phyloP scores from a whole-genome alignment of 73 alveolate species.

The Symbiodinium pilosum region DNA sequence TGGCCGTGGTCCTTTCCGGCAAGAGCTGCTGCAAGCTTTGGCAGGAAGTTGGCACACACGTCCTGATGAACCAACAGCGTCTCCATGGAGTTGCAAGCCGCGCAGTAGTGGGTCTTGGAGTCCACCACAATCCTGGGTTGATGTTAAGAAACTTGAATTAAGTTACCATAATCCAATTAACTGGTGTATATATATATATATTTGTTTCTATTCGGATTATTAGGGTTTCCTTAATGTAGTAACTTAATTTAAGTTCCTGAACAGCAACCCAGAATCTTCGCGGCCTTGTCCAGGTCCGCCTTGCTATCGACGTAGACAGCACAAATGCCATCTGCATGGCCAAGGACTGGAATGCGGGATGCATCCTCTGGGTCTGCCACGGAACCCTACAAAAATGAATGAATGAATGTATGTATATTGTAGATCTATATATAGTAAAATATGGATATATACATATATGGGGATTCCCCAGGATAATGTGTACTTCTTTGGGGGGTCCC shows the following conservation, averaged over 20 bases:
- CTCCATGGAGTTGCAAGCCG: conserved; percentile 87
- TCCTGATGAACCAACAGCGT: conserved; percentile 50
- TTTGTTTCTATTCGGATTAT: too few species aligned
- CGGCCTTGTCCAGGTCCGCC: conserved; percentile 76
- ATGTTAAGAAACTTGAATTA: too few species aligned
- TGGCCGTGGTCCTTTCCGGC: too few species aligned
- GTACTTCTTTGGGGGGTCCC: not conserved
- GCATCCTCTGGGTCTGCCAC: conserved; percentile 18
- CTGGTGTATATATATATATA: too few species aligned
- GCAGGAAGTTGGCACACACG: conserved; percentile 17
- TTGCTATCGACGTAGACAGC: conserved; percentile 68
- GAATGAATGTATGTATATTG: too few species aligned
- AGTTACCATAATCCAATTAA: too few species aligned
- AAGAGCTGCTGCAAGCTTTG: conserved; percentile 32
- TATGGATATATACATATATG: too few species aligned
- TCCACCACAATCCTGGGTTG: conserved; percentile 78
- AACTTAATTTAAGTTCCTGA: too few species aligned
- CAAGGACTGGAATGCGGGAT: conserved; percentile 68
- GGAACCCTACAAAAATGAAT: not conserved
- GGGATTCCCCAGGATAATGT: not conserved
- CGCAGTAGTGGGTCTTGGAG: conserved; percentile 77
- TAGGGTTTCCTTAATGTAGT: too few species aligned
- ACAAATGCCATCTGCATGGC: conserved; percentile 86
- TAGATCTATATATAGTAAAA: too few species aligned
- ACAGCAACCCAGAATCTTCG: too few species aligned